Percentiles rank a stretch among this genome's conserved stretches.
Evolutionary conservation across 441 rosid species (phyloP).

Genomic region (Kokia cookei): DNA sequence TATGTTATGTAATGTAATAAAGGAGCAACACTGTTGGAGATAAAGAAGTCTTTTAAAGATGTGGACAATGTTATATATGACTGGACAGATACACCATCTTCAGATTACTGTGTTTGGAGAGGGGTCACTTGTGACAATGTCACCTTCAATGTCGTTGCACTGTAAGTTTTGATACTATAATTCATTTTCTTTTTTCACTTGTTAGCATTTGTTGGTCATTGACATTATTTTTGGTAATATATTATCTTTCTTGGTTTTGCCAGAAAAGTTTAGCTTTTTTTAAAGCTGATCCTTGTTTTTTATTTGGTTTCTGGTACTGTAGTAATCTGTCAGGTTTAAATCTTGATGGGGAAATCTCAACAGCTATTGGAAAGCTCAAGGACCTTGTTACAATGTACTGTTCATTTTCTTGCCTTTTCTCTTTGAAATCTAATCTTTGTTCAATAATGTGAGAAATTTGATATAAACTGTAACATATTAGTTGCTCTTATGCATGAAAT

Average conservation of each 20-base stretch:
- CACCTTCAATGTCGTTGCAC: constrained; percentile 75
- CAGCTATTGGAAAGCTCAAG: constrained; percentile 76
- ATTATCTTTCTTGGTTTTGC: not conserved
- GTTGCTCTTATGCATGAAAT: not conserved
- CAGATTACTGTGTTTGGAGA: constrained; percentile 88
- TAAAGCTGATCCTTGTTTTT: not conserved
- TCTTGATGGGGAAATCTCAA: constrained; percentile 88
- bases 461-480: too few species aligned
- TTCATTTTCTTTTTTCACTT: not conserved
- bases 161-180: constrained; percentile 42
- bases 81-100: constrained; percentile 74
- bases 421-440: not conserved
- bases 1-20: constrained; percentile 7
- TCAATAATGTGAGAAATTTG: too few species aligned
- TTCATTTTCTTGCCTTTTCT: not conserved
- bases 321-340: constrained; percentile 87
- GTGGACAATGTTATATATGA: constrained; percentile 81
- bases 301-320: constrained; percentile 15
- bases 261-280: constrained; percentile 10
- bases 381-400: constrained; percentile 56
- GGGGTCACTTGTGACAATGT: constrained; percentile 78
- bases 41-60: constrained; percentile 87
- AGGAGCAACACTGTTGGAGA: constrained; percentile 78
- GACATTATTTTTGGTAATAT: not conserved
- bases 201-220: not conserved